Percentiles rank a stretch among this genome's conserved stretches.
Conservation (phyloP, 176 grass and related monocot genomes). For the Carex cristatella region DNA sequence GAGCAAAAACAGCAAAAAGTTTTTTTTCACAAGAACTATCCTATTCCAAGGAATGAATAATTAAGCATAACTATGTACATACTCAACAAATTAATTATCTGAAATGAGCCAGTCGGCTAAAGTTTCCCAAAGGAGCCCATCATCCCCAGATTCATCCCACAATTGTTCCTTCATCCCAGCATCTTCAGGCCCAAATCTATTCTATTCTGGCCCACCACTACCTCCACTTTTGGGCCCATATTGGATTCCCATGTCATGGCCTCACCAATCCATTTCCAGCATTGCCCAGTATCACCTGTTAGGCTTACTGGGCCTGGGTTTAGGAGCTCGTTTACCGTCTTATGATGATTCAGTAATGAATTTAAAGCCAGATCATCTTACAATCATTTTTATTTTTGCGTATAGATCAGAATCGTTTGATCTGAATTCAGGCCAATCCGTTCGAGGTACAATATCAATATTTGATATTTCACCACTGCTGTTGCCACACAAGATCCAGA, state of each 20-base stretch:
- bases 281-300: background rate
- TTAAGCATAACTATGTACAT: background rate
- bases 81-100: background rate
- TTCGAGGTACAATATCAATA: too few relatives aligned
- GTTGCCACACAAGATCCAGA: too few relatives aligned
- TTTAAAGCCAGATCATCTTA: too few relatives aligned
- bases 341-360: background rate
- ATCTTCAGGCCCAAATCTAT: background rate
- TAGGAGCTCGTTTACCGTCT: background rate
- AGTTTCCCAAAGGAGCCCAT: background rate
- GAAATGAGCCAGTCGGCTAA: conserved; percentile 7
- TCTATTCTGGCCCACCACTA: background rate
- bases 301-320: background rate
- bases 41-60: too few relatives aligned
- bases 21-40: too few relatives aligned
- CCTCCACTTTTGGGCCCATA: background rate
- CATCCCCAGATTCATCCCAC: background rate
- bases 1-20: background rate
- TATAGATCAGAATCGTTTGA: too few relatives aligned
- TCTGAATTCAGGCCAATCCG: too few relatives aligned
- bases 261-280: background rate
- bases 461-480: too few relatives aligned
- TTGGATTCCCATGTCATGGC: background rate
- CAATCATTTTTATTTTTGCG: too few relatives aligned
- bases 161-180: background rate